phyloP scores from a whole-genome alignment of 2,329 filamentous ascomycete genomes.

The Aspergillus clavatus region DNA sequence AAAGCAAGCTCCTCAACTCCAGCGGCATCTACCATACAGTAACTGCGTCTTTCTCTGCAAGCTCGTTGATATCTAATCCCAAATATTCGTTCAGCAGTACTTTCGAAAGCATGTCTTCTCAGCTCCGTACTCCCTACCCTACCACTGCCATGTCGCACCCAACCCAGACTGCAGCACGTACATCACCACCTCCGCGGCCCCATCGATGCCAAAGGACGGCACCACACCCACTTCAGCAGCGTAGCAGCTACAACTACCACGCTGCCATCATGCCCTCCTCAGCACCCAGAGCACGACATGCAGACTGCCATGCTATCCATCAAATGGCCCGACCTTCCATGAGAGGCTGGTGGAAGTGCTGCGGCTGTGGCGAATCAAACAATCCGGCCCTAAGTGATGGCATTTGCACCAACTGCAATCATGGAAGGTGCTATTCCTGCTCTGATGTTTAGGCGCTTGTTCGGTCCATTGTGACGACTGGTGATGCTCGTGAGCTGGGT shows the following conservation, averaged over 20 bases:
- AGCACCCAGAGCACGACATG: too few species aligned
- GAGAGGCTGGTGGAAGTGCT: conserved; percentile 23
- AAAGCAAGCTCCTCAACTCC: not conserved
- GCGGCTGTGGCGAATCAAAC: conserved; percentile 12
- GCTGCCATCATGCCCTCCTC: not conserved
- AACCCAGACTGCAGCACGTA: not conserved
- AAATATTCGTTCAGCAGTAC: too few species aligned
- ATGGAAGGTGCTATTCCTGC: conserved; percentile 7
- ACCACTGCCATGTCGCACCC: not conserved
- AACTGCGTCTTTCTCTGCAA: too few species aligned
- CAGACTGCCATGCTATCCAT: not conserved
- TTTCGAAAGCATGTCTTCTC: not conserved
- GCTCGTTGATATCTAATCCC: too few species aligned
- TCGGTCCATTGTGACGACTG: not conserved
- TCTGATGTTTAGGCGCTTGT: not conserved
- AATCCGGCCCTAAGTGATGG: conserved; percentile 17
- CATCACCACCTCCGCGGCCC: too few species aligned
- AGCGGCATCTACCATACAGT: not conserved
- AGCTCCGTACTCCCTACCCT: not conserved
- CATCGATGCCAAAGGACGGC: too few species aligned
- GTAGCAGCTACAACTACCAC: not conserved
- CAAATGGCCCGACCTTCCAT: conserved; percentile 2
- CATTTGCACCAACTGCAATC: conserved; percentile 17
- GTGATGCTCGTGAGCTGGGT: not conserved
- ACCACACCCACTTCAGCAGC: too few species aligned